Conservation (phyloP, 2,329 filamentous ascomycete genomes). For the Aspergillus viridinutans region DNA sequence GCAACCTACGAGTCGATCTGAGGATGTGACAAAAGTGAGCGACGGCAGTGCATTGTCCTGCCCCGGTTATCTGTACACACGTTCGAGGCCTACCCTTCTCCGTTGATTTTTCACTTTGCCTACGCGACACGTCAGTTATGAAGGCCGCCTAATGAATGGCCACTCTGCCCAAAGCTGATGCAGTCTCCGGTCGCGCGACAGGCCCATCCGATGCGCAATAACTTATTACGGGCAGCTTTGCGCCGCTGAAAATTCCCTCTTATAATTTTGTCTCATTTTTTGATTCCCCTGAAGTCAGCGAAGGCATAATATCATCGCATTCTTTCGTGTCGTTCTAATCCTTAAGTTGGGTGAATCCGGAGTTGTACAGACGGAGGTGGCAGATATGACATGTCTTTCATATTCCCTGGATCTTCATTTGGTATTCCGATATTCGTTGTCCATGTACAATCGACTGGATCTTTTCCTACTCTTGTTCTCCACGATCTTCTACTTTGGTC, state of each 20-base stretch:
- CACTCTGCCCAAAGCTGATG: neutral
- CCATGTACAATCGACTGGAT: slow-evolving; percentile 8
- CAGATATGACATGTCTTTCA: slow-evolving; percentile 15
- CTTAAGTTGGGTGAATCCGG: slow-evolving; percentile 11
- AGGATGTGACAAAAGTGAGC: neutral
- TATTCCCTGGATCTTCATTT: slow-evolving; percentile 10
- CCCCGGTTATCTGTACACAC: neutral
- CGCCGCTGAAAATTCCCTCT: neutral
- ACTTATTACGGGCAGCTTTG: neutral
- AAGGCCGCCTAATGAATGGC: neutral
- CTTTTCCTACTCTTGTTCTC: slow-evolving; percentile 2
- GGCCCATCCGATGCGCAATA: neutral
- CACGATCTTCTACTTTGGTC: neutral
- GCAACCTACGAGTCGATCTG: neutral
- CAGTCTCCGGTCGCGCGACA: neutral
- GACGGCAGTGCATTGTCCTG: neutral
- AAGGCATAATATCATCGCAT: slow-evolving; percentile 1
- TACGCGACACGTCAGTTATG: neutral
- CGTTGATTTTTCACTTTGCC: neutral
- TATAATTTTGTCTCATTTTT: slow-evolving; percentile 4
- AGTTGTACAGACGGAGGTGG: slow-evolving; percentile 22
- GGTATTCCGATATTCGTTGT: slow-evolving; percentile 11
- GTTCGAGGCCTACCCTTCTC: neutral
- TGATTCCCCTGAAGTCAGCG: slow-evolving; percentile 9
- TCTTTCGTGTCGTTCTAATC: slow-evolving; percentile 1